A percentile compares a stretch with the other conserved stretches of the same genome.
Conservation (phyloP, 2,329 filamentous ascomycete species). For the Aspergillus hiratsukae region DNA sequence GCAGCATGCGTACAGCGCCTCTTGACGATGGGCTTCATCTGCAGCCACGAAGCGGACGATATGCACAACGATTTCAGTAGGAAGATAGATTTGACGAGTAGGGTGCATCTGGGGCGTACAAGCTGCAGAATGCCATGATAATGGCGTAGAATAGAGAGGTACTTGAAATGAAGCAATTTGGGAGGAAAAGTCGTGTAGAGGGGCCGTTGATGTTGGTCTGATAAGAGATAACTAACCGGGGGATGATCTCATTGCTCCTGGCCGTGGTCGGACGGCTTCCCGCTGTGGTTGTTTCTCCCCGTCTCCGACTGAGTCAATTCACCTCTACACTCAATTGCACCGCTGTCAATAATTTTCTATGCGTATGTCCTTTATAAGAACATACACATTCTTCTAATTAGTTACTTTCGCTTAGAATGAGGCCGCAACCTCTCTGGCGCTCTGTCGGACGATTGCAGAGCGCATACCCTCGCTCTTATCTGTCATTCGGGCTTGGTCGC, state of each 20-base stretch:
- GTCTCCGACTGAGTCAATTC: background rate
- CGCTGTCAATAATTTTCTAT: background rate
- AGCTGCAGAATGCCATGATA: slow-evolving; percentile 11
- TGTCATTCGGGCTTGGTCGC: slow-evolving; percentile 11
- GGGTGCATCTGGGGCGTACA: slow-evolving; percentile 14
- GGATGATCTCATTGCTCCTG: slow-evolving; percentile 5
- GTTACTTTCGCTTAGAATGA: slow-evolving; percentile 18
- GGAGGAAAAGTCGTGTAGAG: background rate
- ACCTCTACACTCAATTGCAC: background rate
- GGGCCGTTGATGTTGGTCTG: background rate
- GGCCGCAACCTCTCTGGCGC: slow-evolving; percentile 20
- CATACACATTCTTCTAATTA: background rate
- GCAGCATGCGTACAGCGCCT: slow-evolving; percentile 48
- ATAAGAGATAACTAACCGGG: background rate
- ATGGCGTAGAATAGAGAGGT: background rate
- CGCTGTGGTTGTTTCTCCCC: too few species aligned
- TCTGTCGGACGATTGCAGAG: slow-evolving; percentile 26
- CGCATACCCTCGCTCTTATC: slow-evolving; percentile 15
- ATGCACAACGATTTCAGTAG: slow-evolving; percentile 51
- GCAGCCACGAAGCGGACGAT: slow-evolving; percentile 44
- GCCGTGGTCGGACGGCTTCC: background rate
- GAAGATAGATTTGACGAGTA: slow-evolving; percentile 40
- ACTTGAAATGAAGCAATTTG: background rate
- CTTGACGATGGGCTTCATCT: slow-evolving; percentile 38
- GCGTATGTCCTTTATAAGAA: background rate